These are phyloP conservation scores for Penicillium nucicola DNA, from an alignment of 495 filamentous ascomycete species.

Conservation along the genomic window DNA sequence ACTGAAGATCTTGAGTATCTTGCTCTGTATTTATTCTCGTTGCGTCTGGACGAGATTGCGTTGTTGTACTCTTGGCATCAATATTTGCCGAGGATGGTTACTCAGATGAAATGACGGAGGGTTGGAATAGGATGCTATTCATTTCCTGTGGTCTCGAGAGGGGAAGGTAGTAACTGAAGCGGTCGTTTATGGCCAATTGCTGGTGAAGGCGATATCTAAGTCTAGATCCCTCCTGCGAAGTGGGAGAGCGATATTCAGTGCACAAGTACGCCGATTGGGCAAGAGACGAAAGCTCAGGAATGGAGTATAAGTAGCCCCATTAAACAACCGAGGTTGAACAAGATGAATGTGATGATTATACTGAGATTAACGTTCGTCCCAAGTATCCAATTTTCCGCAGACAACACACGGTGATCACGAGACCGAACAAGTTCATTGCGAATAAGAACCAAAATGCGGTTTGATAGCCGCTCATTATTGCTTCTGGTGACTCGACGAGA, in stretches of 20 bases:
- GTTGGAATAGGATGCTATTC: background rate
- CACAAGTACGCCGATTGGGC: too few species aligned
- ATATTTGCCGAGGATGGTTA: slow-evolving; percentile 10
- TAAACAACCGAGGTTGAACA: too few species aligned
- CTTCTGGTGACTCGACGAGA: slow-evolving; percentile 13
- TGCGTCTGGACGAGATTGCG: background rate
- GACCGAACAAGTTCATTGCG: slow-evolving; percentile 15
- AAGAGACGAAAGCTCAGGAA: too few species aligned
- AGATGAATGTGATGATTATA: background rate
- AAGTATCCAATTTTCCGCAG: slow-evolving; percentile 44
- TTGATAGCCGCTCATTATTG: slow-evolving; percentile 49
- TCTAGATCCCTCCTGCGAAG: too few species aligned
- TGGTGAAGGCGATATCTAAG: too few species aligned
- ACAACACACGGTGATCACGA: slow-evolving; percentile 9
- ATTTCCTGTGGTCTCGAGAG: background rate
- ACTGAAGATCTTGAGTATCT: background rate
- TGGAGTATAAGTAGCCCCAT: too few species aligned
- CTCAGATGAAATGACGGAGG: background rate
- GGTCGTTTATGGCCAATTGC: too few species aligned
- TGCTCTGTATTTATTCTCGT: background rate
- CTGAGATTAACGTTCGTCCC: slow-evolving; percentile 40
- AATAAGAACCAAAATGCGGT: slow-evolving; percentile 52
- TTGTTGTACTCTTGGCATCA: background rate
- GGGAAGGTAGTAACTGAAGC: background rate
- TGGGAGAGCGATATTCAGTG: too few species aligned